A percentile compares a stretch with the other conserved stretches of the same genome.
Conservation (phyloP, 2,329 filamentous ascomycete species). For the Tolypocladium album region DNA sequence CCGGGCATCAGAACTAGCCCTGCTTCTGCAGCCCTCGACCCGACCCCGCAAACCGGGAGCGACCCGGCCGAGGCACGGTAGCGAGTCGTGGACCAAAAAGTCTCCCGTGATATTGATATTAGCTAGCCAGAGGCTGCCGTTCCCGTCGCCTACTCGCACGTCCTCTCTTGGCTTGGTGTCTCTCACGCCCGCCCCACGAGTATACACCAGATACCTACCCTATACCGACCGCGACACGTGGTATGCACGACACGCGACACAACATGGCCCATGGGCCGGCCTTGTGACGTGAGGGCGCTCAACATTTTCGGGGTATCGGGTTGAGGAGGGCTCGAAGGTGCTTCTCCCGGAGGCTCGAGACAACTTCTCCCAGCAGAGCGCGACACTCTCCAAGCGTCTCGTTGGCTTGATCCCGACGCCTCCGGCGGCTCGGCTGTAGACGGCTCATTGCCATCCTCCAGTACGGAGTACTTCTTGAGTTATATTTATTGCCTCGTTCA, state of each 20-base stretch:
- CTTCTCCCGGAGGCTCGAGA: not conserved
- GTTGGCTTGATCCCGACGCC: not conserved
- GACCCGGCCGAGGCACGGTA: not conserved
- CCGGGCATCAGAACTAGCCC: not conserved
- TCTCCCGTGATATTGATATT: not conserved
- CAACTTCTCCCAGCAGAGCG: not conserved
- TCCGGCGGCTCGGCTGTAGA: not conserved
- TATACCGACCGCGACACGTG: not conserved
- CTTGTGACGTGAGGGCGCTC: not conserved
- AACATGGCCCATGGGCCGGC: not conserved
- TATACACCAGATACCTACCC: too few relatives aligned
- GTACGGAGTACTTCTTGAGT: too few relatives aligned
- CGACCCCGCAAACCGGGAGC: not conserved
- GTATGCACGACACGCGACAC: not conserved
- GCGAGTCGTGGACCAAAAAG: not conserved
- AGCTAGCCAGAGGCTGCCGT: not conserved
- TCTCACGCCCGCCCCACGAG: not conserved
- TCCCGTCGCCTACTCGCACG: not conserved
- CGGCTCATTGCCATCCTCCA: not conserved
- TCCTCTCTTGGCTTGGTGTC: not conserved
- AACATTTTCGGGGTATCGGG: not conserved
- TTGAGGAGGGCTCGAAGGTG: not conserved
- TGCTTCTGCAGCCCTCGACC: not conserved
- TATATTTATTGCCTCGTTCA: not conserved
- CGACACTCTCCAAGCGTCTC: not conserved